Conservation (phyloP, 2,329 filamentous ascomycete genomes). For the Aaosphaeria pasadenensis region DNA sequence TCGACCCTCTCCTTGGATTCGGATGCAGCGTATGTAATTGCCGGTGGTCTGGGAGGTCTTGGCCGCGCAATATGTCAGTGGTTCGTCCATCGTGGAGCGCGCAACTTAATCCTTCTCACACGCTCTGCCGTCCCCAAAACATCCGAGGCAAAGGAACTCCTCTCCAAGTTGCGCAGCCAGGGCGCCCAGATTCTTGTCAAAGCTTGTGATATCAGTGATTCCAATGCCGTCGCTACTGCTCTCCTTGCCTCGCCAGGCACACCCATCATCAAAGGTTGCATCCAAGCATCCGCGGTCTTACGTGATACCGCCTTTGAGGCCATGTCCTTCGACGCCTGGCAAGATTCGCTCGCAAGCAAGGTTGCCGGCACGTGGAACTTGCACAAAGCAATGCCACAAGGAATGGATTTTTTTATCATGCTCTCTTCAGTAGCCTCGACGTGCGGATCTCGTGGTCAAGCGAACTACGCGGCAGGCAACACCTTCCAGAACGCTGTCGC, state of each 20-base stretch:
- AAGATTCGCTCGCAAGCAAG: slow-evolving; percentile 18
- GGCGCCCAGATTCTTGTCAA: neutral
- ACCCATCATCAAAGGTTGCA: slow-evolving; percentile 6
- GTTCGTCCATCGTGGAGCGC: slow-evolving; percentile 13
- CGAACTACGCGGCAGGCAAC: slow-evolving; percentile 21
- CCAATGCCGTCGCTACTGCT: neutral
- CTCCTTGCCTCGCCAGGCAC: neutral
- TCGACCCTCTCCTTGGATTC: slow-evolving; percentile 1
- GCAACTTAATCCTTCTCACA: slow-evolving; percentile 10
- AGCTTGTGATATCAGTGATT: neutral
- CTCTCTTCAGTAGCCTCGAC: slow-evolving; percentile 18
- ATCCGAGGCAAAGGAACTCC: neutral
- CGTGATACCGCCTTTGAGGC: slow-evolving; percentile 10
- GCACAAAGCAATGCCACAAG: slow-evolving; percentile 8
- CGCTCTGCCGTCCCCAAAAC: neutral
- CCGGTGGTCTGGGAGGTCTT: slow-evolving; percentile 9
- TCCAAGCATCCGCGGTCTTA: slow-evolving; percentile 9
- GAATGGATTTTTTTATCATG: slow-evolving; percentile 24
- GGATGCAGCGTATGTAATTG: slow-evolving; percentile 9
- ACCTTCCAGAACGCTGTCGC: slow-evolving; percentile 24
- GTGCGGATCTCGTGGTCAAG: slow-evolving; percentile 16
- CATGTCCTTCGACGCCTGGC: slow-evolving; percentile 15
- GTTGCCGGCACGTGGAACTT: slow-evolving; percentile 33
- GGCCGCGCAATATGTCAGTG: slow-evolving; percentile 5
- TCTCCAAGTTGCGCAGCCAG: neutral